These are phyloP conservation scores for Penicillium salamii DNA, from an alignment of 495 filamentous ascomycete species.

Conservation along the genomic window DNA sequence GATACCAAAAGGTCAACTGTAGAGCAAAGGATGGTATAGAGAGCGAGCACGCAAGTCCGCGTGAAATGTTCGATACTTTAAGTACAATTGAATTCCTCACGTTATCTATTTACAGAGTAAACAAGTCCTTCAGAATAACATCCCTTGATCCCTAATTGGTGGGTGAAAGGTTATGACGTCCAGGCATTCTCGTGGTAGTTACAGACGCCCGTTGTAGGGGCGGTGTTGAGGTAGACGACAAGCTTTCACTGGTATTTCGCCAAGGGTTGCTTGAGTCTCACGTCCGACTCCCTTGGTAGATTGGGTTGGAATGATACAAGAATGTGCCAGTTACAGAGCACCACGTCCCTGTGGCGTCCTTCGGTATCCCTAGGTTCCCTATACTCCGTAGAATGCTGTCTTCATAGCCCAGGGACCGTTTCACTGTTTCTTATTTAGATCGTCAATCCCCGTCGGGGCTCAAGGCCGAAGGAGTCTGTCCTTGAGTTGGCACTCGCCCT, in stretches of 20 bases:
- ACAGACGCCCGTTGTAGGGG: background rate
- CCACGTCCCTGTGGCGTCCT: slow-evolving; percentile 7
- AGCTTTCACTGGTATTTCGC: slow-evolving; percentile 20
- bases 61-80: slow-evolving; percentile 7
- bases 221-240: background rate
- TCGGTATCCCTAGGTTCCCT: slow-evolving; percentile 15
- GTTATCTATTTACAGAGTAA: slow-evolving; percentile 7
- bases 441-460: background rate
- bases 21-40: background rate
- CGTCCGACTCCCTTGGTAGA: slow-evolving; percentile 2
- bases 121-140: slow-evolving; percentile 7
- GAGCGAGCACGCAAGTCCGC: too few species aligned
- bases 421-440: background rate
- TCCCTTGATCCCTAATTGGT: slow-evolving; percentile 20
- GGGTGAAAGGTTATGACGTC: slow-evolving; percentile 14
- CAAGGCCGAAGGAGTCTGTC: background rate
- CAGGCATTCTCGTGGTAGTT: slow-evolving; percentile 14
- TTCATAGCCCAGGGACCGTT: background rate
- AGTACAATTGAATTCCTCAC: slow-evolving; percentile 5
- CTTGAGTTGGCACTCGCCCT: background rate
- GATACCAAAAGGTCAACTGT: background rate
- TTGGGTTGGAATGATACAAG: slow-evolving; percentile 22
- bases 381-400: slow-evolving; percentile 21
- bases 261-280: background rate
- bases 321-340: slow-evolving; percentile 20